Base-by-base conservation (phyloP, 257 asterid species). In the Capsicum chinense region DNA sequence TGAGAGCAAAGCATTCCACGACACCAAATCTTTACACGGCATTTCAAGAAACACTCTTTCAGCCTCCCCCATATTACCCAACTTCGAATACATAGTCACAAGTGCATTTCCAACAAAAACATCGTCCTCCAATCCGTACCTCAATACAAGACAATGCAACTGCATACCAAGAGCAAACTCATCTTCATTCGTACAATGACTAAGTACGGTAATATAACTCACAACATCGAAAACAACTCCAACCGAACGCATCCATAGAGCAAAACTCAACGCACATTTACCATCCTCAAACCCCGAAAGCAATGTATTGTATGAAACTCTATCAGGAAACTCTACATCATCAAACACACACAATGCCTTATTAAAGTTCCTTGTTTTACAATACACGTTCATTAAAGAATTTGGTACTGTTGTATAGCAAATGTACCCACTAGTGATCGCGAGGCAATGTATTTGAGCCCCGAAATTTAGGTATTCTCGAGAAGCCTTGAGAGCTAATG, bases 1-100 rank as follows among this genome's bases (percentile, higher is more conserved):
- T 0, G 98, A 94, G 62, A 96, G 89, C 89, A 96, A 85, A 11
- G 99, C 95, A 80, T 96, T 96, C 98, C 98, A 96, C 10, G 98
- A 93, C 80, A 96, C 97, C 88, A 89, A 88, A 90, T 96, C 99
- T 86, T 88, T 94, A 26, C 44, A 10, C 3, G 84, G 88, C 87
- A 96, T 94, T 79, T 90, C 92, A 59, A 6, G 13, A 87, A 94
- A 96, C 64, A 93, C 91, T 81, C 85, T 90, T 59, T 88, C 90
- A 56, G 97, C 96, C 84, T 93, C 94, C 60, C 47, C 66, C 8
- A 92, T 88, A 83, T 82, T 71, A 50, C 92, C 95, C 90, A 89
- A 90, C 87, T 92, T 96, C 1, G 97, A 90, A 83, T 94, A 94
- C 93, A 94, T 6, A 15, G 95, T 92, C 71, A 96, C 89, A 13